Percentiles rank a stretch among this genome's conserved stretches.
phyloP scores from a whole-genome alignment of 495 filamentous ascomycete species.

The Letharia columbiana region DNA sequence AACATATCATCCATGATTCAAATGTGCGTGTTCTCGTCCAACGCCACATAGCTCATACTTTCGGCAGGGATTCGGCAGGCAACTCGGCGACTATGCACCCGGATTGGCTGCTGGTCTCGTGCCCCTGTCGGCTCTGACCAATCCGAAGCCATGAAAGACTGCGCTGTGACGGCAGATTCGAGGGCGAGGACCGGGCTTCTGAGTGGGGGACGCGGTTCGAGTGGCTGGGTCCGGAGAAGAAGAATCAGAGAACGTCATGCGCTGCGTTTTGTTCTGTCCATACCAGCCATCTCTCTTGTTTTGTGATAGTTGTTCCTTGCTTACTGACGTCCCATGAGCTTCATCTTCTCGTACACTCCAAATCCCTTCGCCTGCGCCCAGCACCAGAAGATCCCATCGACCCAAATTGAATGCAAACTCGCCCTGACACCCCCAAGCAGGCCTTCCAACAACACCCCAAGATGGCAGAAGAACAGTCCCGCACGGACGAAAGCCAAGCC shows the following conservation, averaged over 20 bases:
- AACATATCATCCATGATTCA: neutral
- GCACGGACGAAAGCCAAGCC: slow-evolving; percentile 22
- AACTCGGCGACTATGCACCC: neutral
- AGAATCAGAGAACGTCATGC: slow-evolving; percentile 1
- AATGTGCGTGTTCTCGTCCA: neutral
- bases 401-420: slow-evolving; percentile 16
- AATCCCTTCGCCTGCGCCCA: neutral
- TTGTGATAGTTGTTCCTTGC: neutral
- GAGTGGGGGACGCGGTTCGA: neutral
- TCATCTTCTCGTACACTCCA: neutral
- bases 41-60: slow-evolving; percentile 2
- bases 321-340: neutral
- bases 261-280: neutral
- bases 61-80: slow-evolving; percentile 6
- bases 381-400: neutral
- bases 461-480: slow-evolving; percentile 24
- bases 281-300: neutral
- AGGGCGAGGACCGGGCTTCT: neutral
- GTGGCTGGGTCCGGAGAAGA: slow-evolving; percentile 1
- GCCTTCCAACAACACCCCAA: slow-evolving; percentile 4
- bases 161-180: neutral
- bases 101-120: slow-evolving; percentile 4
- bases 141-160: neutral
- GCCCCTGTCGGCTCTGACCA: neutral
- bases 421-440: slow-evolving; percentile 18